A percentile compares a stretch with the other conserved stretches of the same genome.
Conservation (phyloP, 2,329 filamentous ascomycete species). For the Cladosporium sp. region DNA sequence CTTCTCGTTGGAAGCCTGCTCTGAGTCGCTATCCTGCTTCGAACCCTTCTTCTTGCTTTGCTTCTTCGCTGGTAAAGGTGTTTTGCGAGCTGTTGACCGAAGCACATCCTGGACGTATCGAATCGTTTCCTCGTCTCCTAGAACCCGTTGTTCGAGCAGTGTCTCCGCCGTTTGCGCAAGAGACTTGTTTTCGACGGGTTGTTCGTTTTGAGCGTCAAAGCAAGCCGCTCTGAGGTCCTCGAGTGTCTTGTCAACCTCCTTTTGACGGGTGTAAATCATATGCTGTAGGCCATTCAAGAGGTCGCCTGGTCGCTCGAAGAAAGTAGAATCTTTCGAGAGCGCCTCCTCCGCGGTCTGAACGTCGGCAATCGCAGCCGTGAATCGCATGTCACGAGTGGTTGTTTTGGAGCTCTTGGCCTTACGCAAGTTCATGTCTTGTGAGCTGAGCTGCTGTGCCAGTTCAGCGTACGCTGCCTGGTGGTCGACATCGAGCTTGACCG, state of each 20-base stretch:
- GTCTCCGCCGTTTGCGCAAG: not conserved
- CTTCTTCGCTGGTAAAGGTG: not conserved
- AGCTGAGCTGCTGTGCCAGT: conserved; percentile 50
- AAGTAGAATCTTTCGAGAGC: conserved; percentile 44
- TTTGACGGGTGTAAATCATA: conserved; percentile 7
- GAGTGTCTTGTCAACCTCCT: conserved; percentile 5
- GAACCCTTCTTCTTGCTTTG: not conserved
- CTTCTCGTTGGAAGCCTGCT: not conserved
- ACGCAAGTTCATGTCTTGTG: conserved; percentile 46
- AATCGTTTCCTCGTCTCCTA: conserved; percentile 4
- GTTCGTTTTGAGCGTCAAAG: conserved; percentile 1
- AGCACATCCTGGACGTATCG: not conserved
- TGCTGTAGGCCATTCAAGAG: conserved; percentile 11
- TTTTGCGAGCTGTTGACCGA: not conserved
- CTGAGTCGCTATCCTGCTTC: not conserved
- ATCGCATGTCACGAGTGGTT: conserved; percentile 34
- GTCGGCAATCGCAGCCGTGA: conserved; percentile 45
- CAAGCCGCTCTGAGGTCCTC: not conserved
- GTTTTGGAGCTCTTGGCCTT: conserved; percentile 34
- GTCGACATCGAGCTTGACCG: conserved; percentile 41
- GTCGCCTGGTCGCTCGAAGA: conserved; percentile 8
- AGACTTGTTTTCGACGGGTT: not conserved
- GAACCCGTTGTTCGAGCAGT: not conserved
- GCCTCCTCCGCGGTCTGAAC: conserved; percentile 49
- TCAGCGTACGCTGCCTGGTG: conserved; percentile 54